A percentile compares a stretch with the other conserved stretches of the same genome.
Evolutionary conservation across 2,329 filamentous ascomycete species (phyloP).

Genomic region (Aspergillus sp.): DNA sequence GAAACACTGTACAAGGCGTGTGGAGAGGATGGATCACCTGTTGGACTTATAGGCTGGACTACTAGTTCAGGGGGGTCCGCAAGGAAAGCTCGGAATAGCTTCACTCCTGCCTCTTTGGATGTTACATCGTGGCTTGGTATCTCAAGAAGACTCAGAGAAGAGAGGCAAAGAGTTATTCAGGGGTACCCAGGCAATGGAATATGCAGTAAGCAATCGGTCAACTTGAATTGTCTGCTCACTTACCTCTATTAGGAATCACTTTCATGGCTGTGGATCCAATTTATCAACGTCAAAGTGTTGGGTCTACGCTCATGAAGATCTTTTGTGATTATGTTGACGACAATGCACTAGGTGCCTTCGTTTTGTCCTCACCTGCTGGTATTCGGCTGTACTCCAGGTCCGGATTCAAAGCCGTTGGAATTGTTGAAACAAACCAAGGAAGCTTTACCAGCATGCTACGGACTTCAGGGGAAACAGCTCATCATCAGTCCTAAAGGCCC

Average conservation of each 20-base stretch:
- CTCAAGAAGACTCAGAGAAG: conserved; percentile 3
- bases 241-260: not conserved
- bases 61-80: not conserved
- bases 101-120: conserved; percentile 3
- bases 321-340: conserved; percentile 21
- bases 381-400: no score
- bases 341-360: conserved; percentile 9
- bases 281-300: conserved; percentile 2
- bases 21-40: conserved; percentile 7
- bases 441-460: no score
- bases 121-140: conserved; percentile 1
- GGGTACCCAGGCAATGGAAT: not conserved
- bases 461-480: no score
- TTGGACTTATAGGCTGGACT: conserved; percentile 6
- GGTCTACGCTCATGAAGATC: conserved; percentile 15
- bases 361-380: not conserved
- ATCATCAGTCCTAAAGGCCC: no score
- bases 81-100: not conserved
- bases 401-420: no score
- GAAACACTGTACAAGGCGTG: conserved; percentile 7
- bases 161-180: conserved; percentile 4
- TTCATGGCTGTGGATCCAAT: conserved; percentile 1
- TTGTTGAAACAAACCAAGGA: no score
- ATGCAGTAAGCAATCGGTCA: conserved; percentile 3
- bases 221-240: not conserved